Base-by-base conservation (phyloP, 2,329 filamentous ascomycete genomes). In the Hymenoscyphus fraxineus region DNA sequence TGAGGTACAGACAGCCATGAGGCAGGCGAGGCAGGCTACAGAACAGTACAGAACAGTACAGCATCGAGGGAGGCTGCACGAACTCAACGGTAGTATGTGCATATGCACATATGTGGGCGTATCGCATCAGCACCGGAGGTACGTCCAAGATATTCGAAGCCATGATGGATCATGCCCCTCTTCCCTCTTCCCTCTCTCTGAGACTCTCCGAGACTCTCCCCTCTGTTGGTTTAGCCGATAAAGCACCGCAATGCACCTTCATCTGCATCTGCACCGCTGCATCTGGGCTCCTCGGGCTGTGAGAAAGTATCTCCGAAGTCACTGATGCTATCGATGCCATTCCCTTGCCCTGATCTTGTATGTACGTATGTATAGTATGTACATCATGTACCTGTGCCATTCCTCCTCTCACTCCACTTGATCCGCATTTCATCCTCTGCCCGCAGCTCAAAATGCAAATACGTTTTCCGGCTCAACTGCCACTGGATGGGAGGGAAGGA, bases 301-400 rank as follows among this genome's bases (percentile, higher is more conserved):
- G 22, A 7, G 9, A 32, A 6, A 40, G 58, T 41, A 59, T 41
- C 58, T 59, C 58, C 58, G 58, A 59, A 41, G 35, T 32, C 19
- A 39, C 58, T 59, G 39, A 31, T 51, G 44, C 22, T 47, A 19
- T 47, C n/a, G 44, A 47, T 19, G 44, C 44, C 44, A 47, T 31
- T 47, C 44, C 44, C 44, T 47, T 22, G 44, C 10, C 16, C 27
- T 27, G 19, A 27, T 56, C 44, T 51, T 7, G 44, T 51, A 16
- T 51, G 54, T 57, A 57, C 10, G 35, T 7, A 27, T 27, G 27
- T 27, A 27, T 27, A 35, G 35, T 32, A 35, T 35, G 35, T 35
- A 35, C 35, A 35, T 6, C 22, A 35, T 35, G 35, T 35, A 35
- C 35, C 35, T 35, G 40, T 38, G 13, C 39, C 13, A 9, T 47